Percentiles rank a stretch among this genome's conserved stretches.
Evolutionary conservation across 2,329 filamentous ascomycete genomes (phyloP).

Genomic region (Aspergillus carbonarius): DNA sequence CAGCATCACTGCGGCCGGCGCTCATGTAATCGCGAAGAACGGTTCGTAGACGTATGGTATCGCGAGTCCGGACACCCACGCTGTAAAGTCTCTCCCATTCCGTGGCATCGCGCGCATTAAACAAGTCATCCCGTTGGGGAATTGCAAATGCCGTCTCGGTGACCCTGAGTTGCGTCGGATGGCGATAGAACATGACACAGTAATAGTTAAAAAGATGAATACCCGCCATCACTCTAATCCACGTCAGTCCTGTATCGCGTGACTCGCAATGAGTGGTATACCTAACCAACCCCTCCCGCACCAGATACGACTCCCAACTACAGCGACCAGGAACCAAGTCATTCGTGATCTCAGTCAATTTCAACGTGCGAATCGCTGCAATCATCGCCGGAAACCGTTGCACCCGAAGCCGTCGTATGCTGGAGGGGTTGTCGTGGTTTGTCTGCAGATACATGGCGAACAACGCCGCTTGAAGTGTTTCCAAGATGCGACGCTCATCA

Average conservation of each 20-base stretch:
- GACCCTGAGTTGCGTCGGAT: neutral
- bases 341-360: neutral
- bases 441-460: neutral
- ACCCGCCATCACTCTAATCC: neutral
- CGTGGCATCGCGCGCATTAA: neutral
- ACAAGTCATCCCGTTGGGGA: neutral
- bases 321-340: neutral
- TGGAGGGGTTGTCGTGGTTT: neutral
- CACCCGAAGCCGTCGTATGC: neutral
- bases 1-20: neutral
- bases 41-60: neutral
- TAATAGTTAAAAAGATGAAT: neutral
- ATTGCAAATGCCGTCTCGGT: neutral
- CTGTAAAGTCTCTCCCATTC: neutral
- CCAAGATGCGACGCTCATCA: neutral
- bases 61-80: no score
- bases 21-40: neutral
- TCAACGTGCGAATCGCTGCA: neutral
- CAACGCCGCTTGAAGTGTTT: neutral
- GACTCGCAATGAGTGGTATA: neutral
- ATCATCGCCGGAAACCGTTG: neutral
- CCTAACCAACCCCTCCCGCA: neutral
- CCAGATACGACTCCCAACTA: neutral
- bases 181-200: neutral
- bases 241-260: neutral